Evolutionary conservation across 2,329 filamentous ascomycete genomes (phyloP).

Genomic region (Lasiodiplodia hormozganensis): DNA sequence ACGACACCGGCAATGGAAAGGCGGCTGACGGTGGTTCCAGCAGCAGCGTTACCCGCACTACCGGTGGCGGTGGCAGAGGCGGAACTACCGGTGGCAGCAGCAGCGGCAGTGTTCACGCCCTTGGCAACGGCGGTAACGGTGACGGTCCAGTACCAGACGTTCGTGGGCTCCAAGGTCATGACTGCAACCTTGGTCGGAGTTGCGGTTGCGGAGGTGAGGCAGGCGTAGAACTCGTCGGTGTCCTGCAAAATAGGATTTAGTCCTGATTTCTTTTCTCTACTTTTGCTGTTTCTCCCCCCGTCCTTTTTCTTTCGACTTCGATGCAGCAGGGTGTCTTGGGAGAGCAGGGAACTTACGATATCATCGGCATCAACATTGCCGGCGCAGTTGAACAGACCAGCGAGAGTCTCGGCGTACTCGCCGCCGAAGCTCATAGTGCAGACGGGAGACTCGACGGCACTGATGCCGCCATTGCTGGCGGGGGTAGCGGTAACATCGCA

Average conservation of each 20-base stretch:
- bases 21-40: background rate
- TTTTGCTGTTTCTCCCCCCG: too few species aligned
- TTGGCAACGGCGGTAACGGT: constrained; percentile 38
- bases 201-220: background rate
- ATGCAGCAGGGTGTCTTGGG: too few species aligned
- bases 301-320: background rate
- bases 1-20: constrained; percentile 1
- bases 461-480: background rate
- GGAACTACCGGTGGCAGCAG: background rate
- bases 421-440: constrained; percentile 8
- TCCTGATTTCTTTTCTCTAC: background rate
- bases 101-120: background rate
- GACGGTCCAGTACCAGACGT: constrained; percentile 35
- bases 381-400: background rate
- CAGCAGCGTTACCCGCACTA: background rate
- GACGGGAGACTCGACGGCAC: background rate
- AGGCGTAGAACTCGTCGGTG: background rate
- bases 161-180: background rate
- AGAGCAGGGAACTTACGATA: background rate
- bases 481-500: constrained; percentile 14
- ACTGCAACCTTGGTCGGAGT: background rate
- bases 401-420: background rate
- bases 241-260: background rate
- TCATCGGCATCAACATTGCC: background rate
- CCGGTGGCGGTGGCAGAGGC: background rate